These are phyloP conservation scores for Bipolaris gigantea DNA, from an alignment of 2,329 filamentous ascomycete species.

Conservation along the genomic window DNA sequence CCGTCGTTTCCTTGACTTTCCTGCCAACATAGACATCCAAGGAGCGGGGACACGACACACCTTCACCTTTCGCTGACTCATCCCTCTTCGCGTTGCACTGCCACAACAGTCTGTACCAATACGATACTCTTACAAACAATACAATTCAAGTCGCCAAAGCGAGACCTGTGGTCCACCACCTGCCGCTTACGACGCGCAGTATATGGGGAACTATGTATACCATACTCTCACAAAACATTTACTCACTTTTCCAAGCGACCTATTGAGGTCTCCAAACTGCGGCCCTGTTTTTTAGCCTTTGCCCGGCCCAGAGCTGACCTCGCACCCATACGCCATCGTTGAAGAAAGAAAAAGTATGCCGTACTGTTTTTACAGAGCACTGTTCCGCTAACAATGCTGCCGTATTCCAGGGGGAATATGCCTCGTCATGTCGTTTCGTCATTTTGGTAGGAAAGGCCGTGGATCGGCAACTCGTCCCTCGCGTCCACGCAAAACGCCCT, in stretches of 20 bases:
- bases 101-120: too few species aligned
- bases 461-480: constrained; percentile 17
- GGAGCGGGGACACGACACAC: too few species aligned
- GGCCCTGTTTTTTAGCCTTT: neutral
- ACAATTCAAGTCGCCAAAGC: too few species aligned
- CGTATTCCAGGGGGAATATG: constrained; percentile 34
- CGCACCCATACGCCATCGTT: constrained; percentile 10
- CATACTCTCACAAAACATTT: constrained; percentile 3
- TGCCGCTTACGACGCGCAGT: neutral
- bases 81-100: too few species aligned
- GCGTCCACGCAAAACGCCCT: constrained; percentile 35
- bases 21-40: too few species aligned
- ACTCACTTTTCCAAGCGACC: constrained; percentile 14
- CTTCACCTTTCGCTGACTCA: neutral
- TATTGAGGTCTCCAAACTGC: constrained; percentile 9
- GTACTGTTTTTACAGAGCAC: constrained; percentile 28
- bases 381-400: constrained; percentile 19
- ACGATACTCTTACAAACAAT: too few species aligned
- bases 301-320: neutral
- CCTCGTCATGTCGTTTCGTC: constrained; percentile 35
- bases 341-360: constrained; percentile 12
- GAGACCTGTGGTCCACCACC: too few species aligned
- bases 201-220: neutral
- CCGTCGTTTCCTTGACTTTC: too few species aligned
- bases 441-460: constrained; percentile 30